Percentiles rank a stretch among this genome's conserved stretches.
phyloP scores from a whole-genome alignment of 2,329 filamentous ascomycete genomes.

The Diaporthe sp. region DNA sequence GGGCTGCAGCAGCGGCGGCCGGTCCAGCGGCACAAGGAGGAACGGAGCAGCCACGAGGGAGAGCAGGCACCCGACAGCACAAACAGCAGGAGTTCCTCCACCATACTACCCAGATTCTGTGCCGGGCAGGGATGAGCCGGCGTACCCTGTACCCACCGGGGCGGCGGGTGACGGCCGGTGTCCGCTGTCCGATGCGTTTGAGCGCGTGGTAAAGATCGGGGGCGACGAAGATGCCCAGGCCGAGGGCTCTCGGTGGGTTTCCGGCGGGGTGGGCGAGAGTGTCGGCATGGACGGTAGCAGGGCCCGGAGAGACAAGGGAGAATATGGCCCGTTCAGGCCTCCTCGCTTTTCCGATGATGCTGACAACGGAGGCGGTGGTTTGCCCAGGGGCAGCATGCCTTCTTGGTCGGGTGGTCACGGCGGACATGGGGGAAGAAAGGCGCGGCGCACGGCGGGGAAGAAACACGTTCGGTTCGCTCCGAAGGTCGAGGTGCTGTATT shows the following conservation, averaged over 20 bases:
- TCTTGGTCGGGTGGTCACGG: background rate
- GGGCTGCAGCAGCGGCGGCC: background rate
- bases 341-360: background rate
- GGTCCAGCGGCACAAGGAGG: background rate
- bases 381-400: background rate
- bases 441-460: background rate
- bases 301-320: too few species aligned
- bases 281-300: too few species aligned
- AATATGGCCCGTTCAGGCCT: background rate
- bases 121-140: background rate
- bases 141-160: background rate
- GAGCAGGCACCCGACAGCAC: background rate
- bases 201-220: background rate
- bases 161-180: background rate
- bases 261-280: background rate
- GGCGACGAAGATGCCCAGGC: background rate
- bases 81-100: background rate
- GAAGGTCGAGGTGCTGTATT: constrained; percentile 2
- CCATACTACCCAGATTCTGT: background rate
- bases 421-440: background rate
- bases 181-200: constrained; percentile 19
- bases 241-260: too few species aligned
- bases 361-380: background rate
- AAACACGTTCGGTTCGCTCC: constrained; percentile 22
- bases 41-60: background rate